Evolutionary conservation across 176 grass and related monocot genomes (phyloP), one percentile per base, ranked within the genome.

Genomic region (Thalia dealbata): DNA sequence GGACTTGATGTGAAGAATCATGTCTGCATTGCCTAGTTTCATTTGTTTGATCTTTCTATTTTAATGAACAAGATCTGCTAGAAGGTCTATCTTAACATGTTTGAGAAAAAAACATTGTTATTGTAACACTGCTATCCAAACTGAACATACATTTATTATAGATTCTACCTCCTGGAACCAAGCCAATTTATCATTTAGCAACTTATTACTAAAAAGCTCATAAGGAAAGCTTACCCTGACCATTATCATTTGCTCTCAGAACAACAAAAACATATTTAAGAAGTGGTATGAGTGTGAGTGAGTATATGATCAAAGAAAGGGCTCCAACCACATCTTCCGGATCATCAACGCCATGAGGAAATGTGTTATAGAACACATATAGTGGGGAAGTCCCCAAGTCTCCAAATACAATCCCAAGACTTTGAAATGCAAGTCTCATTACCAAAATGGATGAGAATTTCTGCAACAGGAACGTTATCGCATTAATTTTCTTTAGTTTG

Each of bases 261-360:
- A 91, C 88, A 51, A 96, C 74, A 84, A 91, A 87, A 35, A 96
- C 85, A 86, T 96, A 96, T 70, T 96, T 96, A 83, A 88, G 79
- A 26, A 96, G 83, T 76, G 87, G 85, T 65, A 96, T 79, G 71
- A 96, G 85, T 45, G 91, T 96, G 67, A 96, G 76, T 42, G 91
- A 85, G 68, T 88, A 96, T 80, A 96, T 88, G 77, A 96, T 91
- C 69, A 96, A 77, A 43, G 91, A 96, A 54, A 96, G 83, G 78
- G 85, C 91, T 74, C 88, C 88, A 81, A 88, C 82, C 48, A 96
- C 82, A 82, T 96, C 91, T 68, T 96, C 91, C 25, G 87, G 61
- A 30, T 88, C 61, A 7, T 91, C 62, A 9, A 80, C 70, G 24
- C 85, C 88, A 75, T 80, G 82, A 8, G 91, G 85, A 70, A 96